Evolutionary conservation across 2,329 filamentous ascomycete genomes (phyloP), one percentile per base, ranked within the genome.

Genomic region (Fusarium subtropicale): DNA sequence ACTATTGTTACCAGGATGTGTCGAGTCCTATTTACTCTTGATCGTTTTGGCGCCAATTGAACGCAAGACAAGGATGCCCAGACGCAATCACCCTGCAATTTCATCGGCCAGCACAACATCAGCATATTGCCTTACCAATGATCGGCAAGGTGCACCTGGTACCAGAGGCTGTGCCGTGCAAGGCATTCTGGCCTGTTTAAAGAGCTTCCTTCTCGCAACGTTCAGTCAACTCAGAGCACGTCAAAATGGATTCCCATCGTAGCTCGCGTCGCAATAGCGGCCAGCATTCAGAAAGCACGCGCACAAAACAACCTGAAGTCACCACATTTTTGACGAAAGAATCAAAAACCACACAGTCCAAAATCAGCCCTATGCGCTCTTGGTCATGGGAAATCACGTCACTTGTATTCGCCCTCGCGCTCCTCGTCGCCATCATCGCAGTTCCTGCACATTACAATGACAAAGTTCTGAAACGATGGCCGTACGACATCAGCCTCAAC

Each of bases 401-500:
- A 1, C 10, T 61, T 1, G 3, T 61, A 4, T 39, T 61, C 7
- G 59, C 56, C n/a, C 2, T 61, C 2, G 45, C 26, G 1, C 8
- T 61, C 7, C 1, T 61, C 15, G 33, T 61, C 15, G 59, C 59
- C 7, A 61, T 28, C 5, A 61, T 61, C 1, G 56, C 39, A 1
- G 28, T 39, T 0, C 59, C 59, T 0, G 59, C 59, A 5, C 31
- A 39, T 13, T 39, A 61, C 16, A 54, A 61, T 4, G 24, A 61
- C 3, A 33, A 33, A 45, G 59, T 61, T 9, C n/a, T 39, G 16
- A 28, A n/a, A 3, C 26, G n/a, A 45, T 61, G 56, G 59, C 59
- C 56, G 1, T 61, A 61, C 39, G 56, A 61, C 3, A 61, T 61
- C n/a, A 61, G 26, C 1, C 56, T 61, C 10, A 61, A 61, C 28